phyloP scores from a whole-genome alignment of 805 yeast species.

The Starmera caribaea region DNA sequence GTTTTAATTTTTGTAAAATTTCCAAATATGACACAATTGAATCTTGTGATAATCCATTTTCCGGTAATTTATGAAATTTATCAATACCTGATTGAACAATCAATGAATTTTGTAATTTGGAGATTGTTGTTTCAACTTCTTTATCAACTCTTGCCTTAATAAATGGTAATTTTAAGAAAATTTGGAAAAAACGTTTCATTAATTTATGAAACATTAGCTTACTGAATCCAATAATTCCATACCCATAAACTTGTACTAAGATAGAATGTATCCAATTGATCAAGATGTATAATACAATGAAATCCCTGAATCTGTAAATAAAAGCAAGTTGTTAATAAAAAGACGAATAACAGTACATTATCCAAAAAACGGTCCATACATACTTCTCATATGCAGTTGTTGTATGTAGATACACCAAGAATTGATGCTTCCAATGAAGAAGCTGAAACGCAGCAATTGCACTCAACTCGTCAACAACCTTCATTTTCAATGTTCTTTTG shows the following conservation, averaged over 20 bases:
- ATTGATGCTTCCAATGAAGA: no score
- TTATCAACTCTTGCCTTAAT: constrained; percentile 45
- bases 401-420: no score
- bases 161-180: constrained; percentile 38
- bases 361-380: no score
- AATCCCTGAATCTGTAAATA: no score
- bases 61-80: constrained; percentile 47
- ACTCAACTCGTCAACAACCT: no score
- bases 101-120: constrained; percentile 44
- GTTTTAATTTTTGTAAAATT: constrained; percentile 39
- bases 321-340: no score
- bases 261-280: not conserved
- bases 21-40: constrained; percentile 44
- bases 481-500: no score
- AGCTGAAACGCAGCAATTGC: no score
- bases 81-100: constrained; percentile 42
- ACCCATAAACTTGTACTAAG: constrained; percentile 21
- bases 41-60: constrained; percentile 39
- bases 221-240: constrained; percentile 29
- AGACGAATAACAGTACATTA: no score
- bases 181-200: constrained; percentile 19
- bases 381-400: no score
- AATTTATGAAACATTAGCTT: constrained; percentile 8
- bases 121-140: constrained; percentile 43
- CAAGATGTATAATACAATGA: no score